These are phyloP conservation scores for Cicer judaicum DNA, from an alignment of 306 rosid genomes.

Conservation along the genomic window DNA sequence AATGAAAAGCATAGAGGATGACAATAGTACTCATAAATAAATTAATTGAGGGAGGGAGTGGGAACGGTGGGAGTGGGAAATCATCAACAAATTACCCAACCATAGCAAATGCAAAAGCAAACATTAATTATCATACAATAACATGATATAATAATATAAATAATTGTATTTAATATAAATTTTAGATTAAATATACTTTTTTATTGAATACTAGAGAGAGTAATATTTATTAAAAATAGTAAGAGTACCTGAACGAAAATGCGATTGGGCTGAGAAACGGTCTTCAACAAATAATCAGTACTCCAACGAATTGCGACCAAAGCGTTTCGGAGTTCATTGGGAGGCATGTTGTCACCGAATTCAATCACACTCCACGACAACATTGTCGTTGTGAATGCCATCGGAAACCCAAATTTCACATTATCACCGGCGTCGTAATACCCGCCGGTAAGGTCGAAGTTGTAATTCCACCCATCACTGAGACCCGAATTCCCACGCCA, in stretches of 20 bases:
- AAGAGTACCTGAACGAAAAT: constrained; percentile 80
- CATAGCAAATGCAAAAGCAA: too few relatives aligned
- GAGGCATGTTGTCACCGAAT: constrained; percentile 85
- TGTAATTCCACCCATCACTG: constrained; percentile 75
- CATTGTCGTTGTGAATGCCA: constrained; percentile 96
- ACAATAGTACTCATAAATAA: too few relatives aligned
- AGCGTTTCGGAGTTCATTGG: constrained; percentile 59
- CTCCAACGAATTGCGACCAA: constrained; percentile 84
- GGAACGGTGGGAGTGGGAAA: too few relatives aligned
- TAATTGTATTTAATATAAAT: too few relatives aligned
- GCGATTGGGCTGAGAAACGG: constrained; percentile 82
- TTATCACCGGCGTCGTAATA: constrained; percentile 98
- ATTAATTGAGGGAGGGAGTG: too few relatives aligned
- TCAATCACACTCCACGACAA: constrained; percentile 93
- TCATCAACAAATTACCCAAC: too few relatives aligned
- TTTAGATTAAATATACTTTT: too few relatives aligned
- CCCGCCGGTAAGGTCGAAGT: constrained; percentile 80
- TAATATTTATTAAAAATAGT: not conserved
- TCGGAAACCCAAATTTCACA: constrained; percentile 85
- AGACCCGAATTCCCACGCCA: constrained; percentile 83
- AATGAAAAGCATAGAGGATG: too few relatives aligned
- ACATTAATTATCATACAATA: too few relatives aligned
- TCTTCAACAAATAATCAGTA: constrained; percentile 82
- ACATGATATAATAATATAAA: too few relatives aligned
- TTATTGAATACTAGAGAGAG: too few relatives aligned